A percentile compares a stretch with the other conserved stretches of the same genome.
Evolutionary conservation across 2,329 filamentous ascomycete genomes (phyloP).

Genomic region (Penicillium sp.): DNA sequence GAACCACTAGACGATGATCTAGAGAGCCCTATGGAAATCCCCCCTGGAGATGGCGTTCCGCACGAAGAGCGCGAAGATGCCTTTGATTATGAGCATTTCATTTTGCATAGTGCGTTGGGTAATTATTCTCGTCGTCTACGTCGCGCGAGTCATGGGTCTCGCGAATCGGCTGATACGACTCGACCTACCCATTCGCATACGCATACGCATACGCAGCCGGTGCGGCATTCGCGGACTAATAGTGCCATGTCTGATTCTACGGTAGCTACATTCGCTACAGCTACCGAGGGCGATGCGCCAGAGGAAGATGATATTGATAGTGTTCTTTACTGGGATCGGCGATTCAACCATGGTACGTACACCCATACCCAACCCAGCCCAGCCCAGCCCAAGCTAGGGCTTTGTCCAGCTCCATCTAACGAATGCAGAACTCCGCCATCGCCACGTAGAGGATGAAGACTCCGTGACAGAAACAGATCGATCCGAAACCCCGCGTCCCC

Average conservation of each 20-base stretch:
- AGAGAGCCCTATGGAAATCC: constrained; percentile 27
- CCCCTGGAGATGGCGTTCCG: constrained; percentile 63
- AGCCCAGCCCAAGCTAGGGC: no score
- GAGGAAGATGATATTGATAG: constrained; percentile 47
- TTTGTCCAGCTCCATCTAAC: constrained; percentile 7
- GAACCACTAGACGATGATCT: constrained; percentile 47
- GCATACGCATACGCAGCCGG: constrained; percentile 21
- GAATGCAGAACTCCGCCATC: constrained; percentile 32
- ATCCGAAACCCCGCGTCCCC: constrained; percentile 28
- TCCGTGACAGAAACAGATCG: constrained; percentile 21
- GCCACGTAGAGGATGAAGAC: constrained; percentile 20
- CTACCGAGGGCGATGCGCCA: constrained; percentile 55
- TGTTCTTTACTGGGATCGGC: constrained; percentile 44
- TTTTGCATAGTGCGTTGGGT: constrained; percentile 88
- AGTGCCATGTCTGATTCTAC: constrained; percentile 67
- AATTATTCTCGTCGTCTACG: constrained; percentile 50
- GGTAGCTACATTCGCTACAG: constrained; percentile 66
- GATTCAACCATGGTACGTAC: constrained; percentile 38
- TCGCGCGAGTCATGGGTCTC: constrained; percentile 43
- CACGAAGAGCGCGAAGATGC: constrained; percentile 94
- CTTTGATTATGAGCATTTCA: constrained; percentile 96
- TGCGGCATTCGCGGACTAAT: constrained; percentile 53
- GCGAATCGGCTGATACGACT: constrained; percentile 58
- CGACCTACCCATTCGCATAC: constrained; percentile 36
- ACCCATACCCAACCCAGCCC: no score